phyloP scores from a whole-genome alignment of 352 stramenopile genomes.

The Pythium biforme region DNA sequence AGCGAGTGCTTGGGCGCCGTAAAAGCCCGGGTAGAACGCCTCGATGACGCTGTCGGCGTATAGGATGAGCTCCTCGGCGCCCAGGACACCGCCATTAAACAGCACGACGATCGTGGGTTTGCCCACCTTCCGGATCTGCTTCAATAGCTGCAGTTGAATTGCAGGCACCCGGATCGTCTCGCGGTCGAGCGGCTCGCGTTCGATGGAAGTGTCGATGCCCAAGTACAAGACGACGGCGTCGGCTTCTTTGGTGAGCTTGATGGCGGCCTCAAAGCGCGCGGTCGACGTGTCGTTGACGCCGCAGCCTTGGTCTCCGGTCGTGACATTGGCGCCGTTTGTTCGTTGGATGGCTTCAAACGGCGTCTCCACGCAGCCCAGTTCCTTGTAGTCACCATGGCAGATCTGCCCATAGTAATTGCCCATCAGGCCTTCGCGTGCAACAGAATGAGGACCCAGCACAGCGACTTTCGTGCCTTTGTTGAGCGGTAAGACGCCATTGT shows the following conservation, averaged over 20 bases:
- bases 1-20: slow-evolving; percentile 71
- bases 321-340: slow-evolving; percentile 42
- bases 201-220: slow-evolving; percentile 80
- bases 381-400: slow-evolving; percentile 68
- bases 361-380: slow-evolving; percentile 66
- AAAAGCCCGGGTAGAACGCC: slow-evolving; percentile 84
- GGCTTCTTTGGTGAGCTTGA: slow-evolving; percentile 34
- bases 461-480: slow-evolving; percentile 51
- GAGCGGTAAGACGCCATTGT: slow-evolving; percentile 66
- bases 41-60: slow-evolving; percentile 68
- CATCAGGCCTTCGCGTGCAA: slow-evolving; percentile 54
- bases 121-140: slow-evolving; percentile 50
- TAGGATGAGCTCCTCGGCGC: slow-evolving; percentile 66
- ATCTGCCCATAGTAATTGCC: slow-evolving; percentile 89
- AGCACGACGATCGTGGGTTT: slow-evolving; percentile 84
- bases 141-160: slow-evolving; percentile 77
- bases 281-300: slow-evolving; percentile 70
- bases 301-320: slow-evolving; percentile 42
- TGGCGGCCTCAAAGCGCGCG: slow-evolving; percentile 46
- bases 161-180: slow-evolving; percentile 67
- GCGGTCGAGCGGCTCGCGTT: slow-evolving; percentile 72
- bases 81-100: slow-evolving; percentile 85
- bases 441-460: slow-evolving; percentile 82
- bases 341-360: slow-evolving; percentile 61
- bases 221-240: slow-evolving; percentile 78